Evolutionary conservation across 768 basidiomycete genomes (phyloP).

Genomic region (Tricholoma sp.): DNA sequence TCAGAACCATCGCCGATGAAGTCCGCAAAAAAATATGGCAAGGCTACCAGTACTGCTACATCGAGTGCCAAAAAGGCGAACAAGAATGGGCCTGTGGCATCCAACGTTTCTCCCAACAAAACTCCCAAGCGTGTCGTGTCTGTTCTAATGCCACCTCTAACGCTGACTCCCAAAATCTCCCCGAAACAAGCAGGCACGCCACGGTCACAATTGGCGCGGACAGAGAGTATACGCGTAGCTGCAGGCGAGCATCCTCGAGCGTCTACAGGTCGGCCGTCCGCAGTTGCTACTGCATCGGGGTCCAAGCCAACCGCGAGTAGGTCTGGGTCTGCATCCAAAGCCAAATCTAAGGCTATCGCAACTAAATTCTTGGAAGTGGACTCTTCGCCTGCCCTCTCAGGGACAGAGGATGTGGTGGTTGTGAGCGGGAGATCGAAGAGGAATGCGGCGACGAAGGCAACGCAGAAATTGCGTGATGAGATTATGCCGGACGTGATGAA

Average conservation of each 20-base stretch:
- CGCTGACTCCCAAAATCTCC: slow-evolving; percentile 8
- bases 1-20: slow-evolving; percentile 2
- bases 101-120: slow-evolving; percentile 4
- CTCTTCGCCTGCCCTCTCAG: slow-evolving; percentile 11
- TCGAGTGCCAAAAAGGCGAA: not conserved
- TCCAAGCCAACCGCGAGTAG: slow-evolving; percentile 1
- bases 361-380: slow-evolving; percentile 1
- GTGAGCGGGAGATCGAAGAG: slow-evolving; percentile 24
- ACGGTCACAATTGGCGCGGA: slow-evolving; percentile 6
- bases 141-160: slow-evolving; percentile 14
- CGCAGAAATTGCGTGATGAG: slow-evolving; percentile 51
- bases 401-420: slow-evolving; percentile 9
- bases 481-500: slow-evolving; percentile 76
- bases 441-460: slow-evolving; percentile 40
- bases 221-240: slow-evolving; percentile 24
- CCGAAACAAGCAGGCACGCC: not conserved
- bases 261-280: slow-evolving; percentile 9
- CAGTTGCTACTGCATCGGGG: slow-evolving; percentile 2
- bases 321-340: slow-evolving; percentile 3
- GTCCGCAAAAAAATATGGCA: not conserved
- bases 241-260: slow-evolving; percentile 18
- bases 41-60: not conserved
- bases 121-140: slow-evolving; percentile 16
- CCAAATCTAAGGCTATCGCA: slow-evolving; percentile 4
- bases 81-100: not conserved